Evolutionary conservation across 2,329 filamentous ascomycete species (phyloP).

Genomic region (Pseudocercospora crystallina): DNA sequence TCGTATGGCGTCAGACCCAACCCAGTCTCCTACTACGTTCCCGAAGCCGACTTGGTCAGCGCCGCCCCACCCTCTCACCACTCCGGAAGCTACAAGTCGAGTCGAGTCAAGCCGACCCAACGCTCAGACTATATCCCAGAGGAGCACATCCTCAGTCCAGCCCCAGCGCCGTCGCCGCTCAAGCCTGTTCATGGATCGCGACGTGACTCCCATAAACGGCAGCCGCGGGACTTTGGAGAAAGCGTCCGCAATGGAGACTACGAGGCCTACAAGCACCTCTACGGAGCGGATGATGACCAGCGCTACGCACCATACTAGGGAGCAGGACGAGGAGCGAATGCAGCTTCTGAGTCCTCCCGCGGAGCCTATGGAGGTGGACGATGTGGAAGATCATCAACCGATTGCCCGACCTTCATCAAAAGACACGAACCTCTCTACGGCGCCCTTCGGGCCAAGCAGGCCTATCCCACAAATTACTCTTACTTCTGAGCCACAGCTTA

Average conservation of each 20-base stretch:
- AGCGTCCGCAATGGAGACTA: constrained; percentile 10
- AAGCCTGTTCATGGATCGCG: constrained; percentile 17
- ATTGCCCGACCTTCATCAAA: too few species aligned
- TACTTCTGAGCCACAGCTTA: constrained; percentile 2
- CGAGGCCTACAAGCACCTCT: constrained; percentile 21
- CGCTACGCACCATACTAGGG: too few species aligned
- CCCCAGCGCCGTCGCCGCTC: constrained; percentile 5
- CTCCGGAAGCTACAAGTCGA: background rate
- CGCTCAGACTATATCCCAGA: constrained; percentile 17
- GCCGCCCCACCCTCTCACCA: background rate
- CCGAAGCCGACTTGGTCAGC: background rate
- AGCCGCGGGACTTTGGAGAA: constrained; percentile 19
- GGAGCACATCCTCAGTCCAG: constrained; percentile 5
- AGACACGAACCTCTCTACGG: too few species aligned
- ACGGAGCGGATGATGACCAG: constrained; percentile 20
- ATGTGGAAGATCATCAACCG: too few species aligned
- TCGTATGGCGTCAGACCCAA: background rate
- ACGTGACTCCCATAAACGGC: constrained; percentile 13
- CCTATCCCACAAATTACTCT: background rate
- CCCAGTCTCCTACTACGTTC: constrained; percentile 1
- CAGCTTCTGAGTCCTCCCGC: too few species aligned
- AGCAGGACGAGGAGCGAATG: too few species aligned
- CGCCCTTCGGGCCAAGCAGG: too few species aligned
- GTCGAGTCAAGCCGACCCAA: constrained; percentile 7
- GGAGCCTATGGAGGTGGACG: too few species aligned